phyloP scores from a whole-genome alignment of 2,329 filamentous ascomycete species.

The Rhynchosporium graminicola region DNA sequence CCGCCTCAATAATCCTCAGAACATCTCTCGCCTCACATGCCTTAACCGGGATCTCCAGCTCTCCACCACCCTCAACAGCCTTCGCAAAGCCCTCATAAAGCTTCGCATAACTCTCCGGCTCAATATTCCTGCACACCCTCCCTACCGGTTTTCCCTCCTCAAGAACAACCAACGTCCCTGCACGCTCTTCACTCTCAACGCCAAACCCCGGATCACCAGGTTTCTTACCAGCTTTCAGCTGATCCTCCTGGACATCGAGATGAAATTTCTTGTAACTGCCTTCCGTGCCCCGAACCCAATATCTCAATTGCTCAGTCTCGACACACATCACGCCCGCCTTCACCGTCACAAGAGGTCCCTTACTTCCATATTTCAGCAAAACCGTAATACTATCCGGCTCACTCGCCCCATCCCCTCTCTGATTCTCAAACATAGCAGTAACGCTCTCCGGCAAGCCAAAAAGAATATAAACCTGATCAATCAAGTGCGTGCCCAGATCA shows the following conservation, averaged over 20 bases:
- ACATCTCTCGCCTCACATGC: conserved; percentile 54
- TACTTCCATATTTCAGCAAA: conserved; percentile 62
- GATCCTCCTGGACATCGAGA: conserved; percentile 75
- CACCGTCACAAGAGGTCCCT: conserved; percentile 64
- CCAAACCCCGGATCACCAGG: conserved; percentile 66
- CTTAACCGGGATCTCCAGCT: conserved; percentile 54
- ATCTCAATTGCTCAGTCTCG: conserved; percentile 69
- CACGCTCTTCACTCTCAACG: conserved; percentile 57
- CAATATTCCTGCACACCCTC: conserved; percentile 56
- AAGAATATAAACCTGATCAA: conserved; percentile 72
- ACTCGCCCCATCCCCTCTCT: conserved; percentile 54
- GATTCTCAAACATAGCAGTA: conserved; percentile 67
- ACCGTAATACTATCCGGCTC: conserved; percentile 63
- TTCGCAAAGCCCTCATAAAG: conserved; percentile 62
- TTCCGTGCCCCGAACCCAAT: conserved; percentile 74
- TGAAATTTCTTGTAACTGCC: conserved; percentile 73
- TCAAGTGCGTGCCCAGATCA: conserved; percentile 73
- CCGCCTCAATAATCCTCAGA: conserved; percentile 57
- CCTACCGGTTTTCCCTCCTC: conserved; percentile 52
- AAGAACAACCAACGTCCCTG: conserved; percentile 60
- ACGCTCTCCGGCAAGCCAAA: conserved; percentile 70
- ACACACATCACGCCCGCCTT: conserved; percentile 70
- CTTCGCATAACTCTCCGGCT: conserved; percentile 66
- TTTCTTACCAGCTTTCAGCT: conserved; percentile 64
- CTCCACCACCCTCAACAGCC: conserved; percentile 50